Percentiles rank a stretch among this genome's conserved stretches.
Evolutionary conservation across 805 yeast species (phyloP).

Genomic region (Teunomyces barrocoloradensis): DNA sequence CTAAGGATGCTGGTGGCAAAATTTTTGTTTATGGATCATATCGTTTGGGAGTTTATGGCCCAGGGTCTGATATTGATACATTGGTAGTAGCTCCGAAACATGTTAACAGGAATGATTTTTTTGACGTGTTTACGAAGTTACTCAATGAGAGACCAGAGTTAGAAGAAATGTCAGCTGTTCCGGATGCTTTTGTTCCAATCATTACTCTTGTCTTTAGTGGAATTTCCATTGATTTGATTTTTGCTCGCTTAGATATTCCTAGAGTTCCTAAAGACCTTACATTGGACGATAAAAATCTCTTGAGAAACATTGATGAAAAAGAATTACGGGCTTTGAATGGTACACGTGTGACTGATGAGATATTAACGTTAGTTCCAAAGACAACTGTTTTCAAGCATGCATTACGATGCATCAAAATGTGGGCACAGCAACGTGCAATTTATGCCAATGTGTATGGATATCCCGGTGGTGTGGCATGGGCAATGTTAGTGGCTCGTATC

Average conservation of each 20-base stretch:
- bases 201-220: conserved; percentile 87
- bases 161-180: conserved; percentile 89
- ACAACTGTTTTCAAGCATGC: conserved; percentile 92
- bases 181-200: conserved; percentile 97
- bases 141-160: conserved; percentile 73
- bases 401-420: conserved; percentile 84
- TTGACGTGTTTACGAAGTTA: conserved; percentile 71
- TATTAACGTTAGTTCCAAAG: conserved; percentile 83
- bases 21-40: conserved; percentile 96
- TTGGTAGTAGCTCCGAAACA: conserved; percentile 96
- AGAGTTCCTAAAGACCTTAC: conserved; percentile 76
- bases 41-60: conserved; percentile 93
- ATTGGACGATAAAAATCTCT: conserved; percentile 77
- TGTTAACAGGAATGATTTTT: conserved; percentile 86
- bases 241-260: conserved; percentile 79
- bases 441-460: conserved; percentile 95
- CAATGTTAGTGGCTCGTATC: conserved; percentile 96
- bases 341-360: conserved; percentile 96
- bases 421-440: conserved; percentile 95
- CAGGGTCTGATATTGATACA: conserved; percentile 97
- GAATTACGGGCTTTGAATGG: conserved; percentile 91
- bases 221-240: conserved; percentile 88
- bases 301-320: conserved; percentile 85
- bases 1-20: conserved; percentile 95
- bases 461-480: conserved; percentile 99